Evolutionary conservation across 2,329 filamentous ascomycete species (phyloP), one percentile per base, ranked within the genome.

Genomic region (Trichothecium sympodiale): DNA sequence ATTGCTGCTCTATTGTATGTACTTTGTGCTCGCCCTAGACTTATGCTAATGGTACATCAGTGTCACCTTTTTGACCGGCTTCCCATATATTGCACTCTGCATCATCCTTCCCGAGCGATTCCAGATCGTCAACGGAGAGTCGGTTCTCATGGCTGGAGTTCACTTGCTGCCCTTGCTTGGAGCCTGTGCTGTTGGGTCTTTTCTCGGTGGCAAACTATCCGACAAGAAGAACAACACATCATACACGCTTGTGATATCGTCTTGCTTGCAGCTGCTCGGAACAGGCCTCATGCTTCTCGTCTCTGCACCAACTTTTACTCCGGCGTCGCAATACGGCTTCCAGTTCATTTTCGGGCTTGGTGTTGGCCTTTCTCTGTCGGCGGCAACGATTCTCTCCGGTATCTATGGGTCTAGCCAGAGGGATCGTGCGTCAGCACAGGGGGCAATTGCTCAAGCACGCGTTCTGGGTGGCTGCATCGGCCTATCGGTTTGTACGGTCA

Each of bases 401-500:
- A 59, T 75, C 12, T 62, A 74, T 32, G 55, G 60, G 4, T 62
- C 68, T 1, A 54, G 62, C 14, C 52, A 56, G 7, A 59, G 58
- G 38, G 66, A 74, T 36, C 57, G 73, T 34, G 74, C 74, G 1
- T 68, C 72, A 2, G 72, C 71, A 0, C 72, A 78, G 43, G 75
- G 74, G 0, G 66, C 72, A 4, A 61, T 77, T 8, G 70, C 74
- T 1, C 74, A 80, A 50, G 65, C 69, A 2, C 65, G 75, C 12
- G 69, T 78, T 0, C 54, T 79, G 3, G 75, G 75, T 1, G 74
- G 75, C 3, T 69, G 69, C 27, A 60, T 78, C 18, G 75, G 74
- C 1, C 60, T 79, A 30, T 67, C 73, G 0, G 51, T 69, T 17
- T 74, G 74, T 43, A 76, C 69, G n/a, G 65, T 75, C 12, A 60